Conservation (phyloP, 768 basidiomycete species). For the Russula ochroleuca region DNA sequence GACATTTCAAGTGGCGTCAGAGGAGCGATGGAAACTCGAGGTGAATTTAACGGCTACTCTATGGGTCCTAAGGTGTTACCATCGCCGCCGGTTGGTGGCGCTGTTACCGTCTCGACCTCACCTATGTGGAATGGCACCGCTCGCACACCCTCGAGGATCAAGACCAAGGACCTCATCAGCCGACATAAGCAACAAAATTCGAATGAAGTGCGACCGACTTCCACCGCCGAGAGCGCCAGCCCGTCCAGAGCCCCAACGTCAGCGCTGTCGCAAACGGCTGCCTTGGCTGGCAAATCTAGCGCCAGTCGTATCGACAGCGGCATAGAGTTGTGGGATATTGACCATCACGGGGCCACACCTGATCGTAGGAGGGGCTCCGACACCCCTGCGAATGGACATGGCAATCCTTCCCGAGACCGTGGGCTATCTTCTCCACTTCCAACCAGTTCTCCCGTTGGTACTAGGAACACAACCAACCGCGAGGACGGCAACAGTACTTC, state of each 20-base stretch:
- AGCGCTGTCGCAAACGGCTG: background rate
- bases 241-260: background rate
- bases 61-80: background rate
- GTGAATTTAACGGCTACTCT: background rate
- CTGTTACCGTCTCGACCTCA: background rate
- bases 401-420: background rate
- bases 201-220: background rate
- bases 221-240: background rate
- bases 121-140: background rate
- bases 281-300: background rate
- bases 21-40: background rate
- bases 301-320: slow-evolving; percentile 19
- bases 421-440: background rate
- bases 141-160: slow-evolving; percentile 16
- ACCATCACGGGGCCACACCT: background rate
- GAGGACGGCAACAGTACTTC: background rate
- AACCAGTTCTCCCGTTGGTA: background rate
- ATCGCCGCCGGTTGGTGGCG: background rate
- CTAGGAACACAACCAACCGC: background rate
- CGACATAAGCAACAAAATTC: slow-evolving; percentile 14
- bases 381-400: background rate
- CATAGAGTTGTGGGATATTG: slow-evolving; percentile 21
- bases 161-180: slow-evolving; percentile 21
- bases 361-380: background rate
- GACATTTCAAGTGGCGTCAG: background rate